Conservation (phyloP, 228 moss, liverwort and hornwort species). For the Sphagnum fallax region DNA sequence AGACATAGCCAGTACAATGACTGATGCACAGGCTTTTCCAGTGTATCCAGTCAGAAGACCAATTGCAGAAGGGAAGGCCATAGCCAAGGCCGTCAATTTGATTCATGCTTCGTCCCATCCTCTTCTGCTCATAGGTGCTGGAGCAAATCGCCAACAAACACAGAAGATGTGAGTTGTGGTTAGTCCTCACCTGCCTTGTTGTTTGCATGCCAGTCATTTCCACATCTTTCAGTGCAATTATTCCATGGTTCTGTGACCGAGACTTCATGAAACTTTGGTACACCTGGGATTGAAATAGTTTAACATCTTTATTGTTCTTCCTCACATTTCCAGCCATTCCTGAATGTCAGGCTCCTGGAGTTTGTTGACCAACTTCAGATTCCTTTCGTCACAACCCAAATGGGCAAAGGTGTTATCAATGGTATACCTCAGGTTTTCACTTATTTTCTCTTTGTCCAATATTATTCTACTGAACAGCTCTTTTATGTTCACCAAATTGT, state of each 20-base stretch:
- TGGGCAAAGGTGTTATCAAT: conserved; percentile 47
- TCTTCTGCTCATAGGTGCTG: conserved; percentile 42
- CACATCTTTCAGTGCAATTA: no score
- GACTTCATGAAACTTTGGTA: no score
- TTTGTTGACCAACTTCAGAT: conserved; percentile 36
- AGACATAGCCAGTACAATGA: conserved; percentile 40
- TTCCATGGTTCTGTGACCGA: no score
- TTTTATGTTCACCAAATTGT: no score
- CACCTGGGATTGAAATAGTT: no score
- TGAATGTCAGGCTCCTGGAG: conserved; percentile 22
- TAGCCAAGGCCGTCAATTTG: conserved; percentile 25
- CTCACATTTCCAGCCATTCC: background rate
- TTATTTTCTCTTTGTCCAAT: background rate
- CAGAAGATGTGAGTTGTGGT: conserved; percentile 28
- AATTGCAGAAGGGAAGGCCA: conserved; percentile 34
- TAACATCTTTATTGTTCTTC: no score
- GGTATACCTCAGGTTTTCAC: conserved; percentile 6
- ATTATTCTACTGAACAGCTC: no score
- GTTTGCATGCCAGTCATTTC: no score
- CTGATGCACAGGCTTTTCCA: conserved; percentile 25
- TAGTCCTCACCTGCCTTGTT: background rate
- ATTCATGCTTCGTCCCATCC: conserved; percentile 32
- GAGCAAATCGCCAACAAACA: conserved; percentile 42
- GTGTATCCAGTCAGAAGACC: conserved; percentile 39
- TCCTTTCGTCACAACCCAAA: conserved; percentile 47